A percentile compares a stretch with the other conserved stretches of the same genome.
Evolutionary conservation across 352 stramenopile species (phyloP).

Genomic region (Thalassiosira mediterranea): DNA sequence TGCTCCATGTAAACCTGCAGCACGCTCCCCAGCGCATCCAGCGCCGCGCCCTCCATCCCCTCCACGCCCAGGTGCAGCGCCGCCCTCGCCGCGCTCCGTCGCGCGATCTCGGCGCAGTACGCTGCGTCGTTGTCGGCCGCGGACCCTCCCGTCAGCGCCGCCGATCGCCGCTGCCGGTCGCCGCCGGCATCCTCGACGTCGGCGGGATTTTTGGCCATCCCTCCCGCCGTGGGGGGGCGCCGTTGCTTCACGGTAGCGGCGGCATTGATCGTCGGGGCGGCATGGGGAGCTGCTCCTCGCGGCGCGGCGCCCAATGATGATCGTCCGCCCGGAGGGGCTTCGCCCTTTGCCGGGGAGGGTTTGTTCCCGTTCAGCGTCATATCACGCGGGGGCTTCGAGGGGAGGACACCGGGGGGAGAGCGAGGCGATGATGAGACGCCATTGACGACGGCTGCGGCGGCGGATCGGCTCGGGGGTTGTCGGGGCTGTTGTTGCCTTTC

Average conservation of each 20-base stretch:
- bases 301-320: no score
- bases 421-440: no score
- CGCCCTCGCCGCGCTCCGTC: slow-evolving; percentile 69
- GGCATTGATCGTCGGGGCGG: no score
- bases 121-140: slow-evolving; percentile 24
- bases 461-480: neutral
- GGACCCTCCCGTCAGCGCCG: slow-evolving; percentile 15
- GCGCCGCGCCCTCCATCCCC: slow-evolving; percentile 63
- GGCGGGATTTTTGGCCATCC: neutral
- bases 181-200: neutral
- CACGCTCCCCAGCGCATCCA: slow-evolving; percentile 69
- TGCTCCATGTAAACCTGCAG: slow-evolving; percentile 69
- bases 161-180: neutral
- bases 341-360: neutral
- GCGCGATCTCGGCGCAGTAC: slow-evolving; percentile 52
- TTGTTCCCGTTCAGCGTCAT: neutral
- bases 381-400: neutral
- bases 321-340: no score
- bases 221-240: neutral
- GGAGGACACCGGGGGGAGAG: neutral
- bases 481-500: no score
- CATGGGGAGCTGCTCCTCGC: neutral
- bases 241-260: neutral
- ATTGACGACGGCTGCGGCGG: neutral
- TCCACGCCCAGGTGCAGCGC: slow-evolving; percentile 79